Evolutionary conservation across 1,284 basidiomycete species (phyloP).

Genomic region (Athelia sp.): DNA sequence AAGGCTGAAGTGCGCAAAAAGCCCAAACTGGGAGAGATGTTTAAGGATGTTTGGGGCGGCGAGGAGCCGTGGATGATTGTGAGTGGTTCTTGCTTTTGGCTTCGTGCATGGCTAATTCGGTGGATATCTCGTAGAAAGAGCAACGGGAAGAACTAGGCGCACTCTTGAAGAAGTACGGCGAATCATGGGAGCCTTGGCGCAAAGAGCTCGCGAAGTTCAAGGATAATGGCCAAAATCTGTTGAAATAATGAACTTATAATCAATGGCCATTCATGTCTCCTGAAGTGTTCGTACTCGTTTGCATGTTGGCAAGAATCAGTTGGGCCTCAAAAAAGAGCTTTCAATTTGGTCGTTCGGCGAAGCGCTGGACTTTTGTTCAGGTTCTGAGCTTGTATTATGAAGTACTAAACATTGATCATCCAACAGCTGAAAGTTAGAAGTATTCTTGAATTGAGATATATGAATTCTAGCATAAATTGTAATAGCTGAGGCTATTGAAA

Average conservation of each 20-base stretch:
- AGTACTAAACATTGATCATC: no score
- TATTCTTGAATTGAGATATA: no score
- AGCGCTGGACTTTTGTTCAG: no score
- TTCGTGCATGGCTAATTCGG: neutral
- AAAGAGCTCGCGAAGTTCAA: constrained; percentile 79
- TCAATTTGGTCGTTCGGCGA: no score
- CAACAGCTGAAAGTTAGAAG: no score
- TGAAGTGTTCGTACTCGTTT: no score
- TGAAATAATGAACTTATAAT: neutral
- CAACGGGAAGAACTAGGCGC: constrained; percentile 76
- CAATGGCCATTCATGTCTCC: no score
- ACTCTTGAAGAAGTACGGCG: constrained; percentile 81
- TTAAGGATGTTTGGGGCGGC: constrained; percentile 85
- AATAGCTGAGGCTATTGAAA: no score
- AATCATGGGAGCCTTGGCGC: constrained; percentile 80
- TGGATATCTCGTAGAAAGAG: constrained; percentile 55
- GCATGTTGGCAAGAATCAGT: no score
- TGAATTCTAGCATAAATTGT: no score
- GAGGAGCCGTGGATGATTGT: constrained; percentile 55
- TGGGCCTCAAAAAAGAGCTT: no score
- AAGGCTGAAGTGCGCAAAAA: constrained; percentile 72
- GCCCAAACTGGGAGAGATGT: constrained; percentile 72
- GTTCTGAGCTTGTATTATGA: no score
- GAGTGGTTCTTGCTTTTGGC: neutral
- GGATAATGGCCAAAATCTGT: constrained; percentile 71